These are phyloP conservation scores for Hansfordia pulvinata DNA, from an alignment of 2,329 filamentous ascomycete genomes.

Conservation along the genomic window DNA sequence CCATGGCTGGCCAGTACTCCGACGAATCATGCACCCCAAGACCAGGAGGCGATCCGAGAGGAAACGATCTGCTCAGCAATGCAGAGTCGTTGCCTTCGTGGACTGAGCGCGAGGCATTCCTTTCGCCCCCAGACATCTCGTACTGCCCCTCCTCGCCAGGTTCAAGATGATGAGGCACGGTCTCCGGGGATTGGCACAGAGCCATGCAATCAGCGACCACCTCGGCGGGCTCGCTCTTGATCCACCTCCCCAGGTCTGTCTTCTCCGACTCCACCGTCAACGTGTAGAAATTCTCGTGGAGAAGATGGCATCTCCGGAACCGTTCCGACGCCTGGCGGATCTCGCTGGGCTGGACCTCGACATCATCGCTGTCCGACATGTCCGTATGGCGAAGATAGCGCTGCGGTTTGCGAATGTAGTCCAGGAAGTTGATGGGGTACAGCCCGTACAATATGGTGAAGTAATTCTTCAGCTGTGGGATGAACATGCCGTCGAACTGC, in stretches of 20 bases:
- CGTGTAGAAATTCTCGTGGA: conserved; percentile 77
- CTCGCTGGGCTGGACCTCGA: conserved; percentile 66
- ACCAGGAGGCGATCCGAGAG: conserved; percentile 31
- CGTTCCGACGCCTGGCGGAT: conserved; percentile 64
- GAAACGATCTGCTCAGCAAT: conserved; percentile 24
- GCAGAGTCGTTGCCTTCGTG: conserved; percentile 21
- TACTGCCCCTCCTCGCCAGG: conserved; percentile 10
- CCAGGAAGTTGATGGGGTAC: conserved; percentile 77
- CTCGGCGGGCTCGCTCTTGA: conserved; percentile 67
- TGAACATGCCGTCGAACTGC: conserved; percentile 45
- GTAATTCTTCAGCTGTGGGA: conserved; percentile 58
- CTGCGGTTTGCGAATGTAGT: conserved; percentile 72
- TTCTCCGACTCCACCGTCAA: conserved; percentile 70
- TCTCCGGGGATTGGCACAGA: conserved; percentile 31
- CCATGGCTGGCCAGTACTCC: no score
- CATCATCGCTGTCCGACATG: conserved; percentile 54
- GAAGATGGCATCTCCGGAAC: conserved; percentile 57
- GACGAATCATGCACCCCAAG: no score
- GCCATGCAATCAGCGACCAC: conserved; percentile 69
- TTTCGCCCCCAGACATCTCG: no score
- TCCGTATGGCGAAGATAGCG: conserved; percentile 64
- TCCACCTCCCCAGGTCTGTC: conserved; percentile 62
- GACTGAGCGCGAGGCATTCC: conserved; percentile 9
- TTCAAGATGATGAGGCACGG: conserved; percentile 5
- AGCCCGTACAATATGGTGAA: conserved; percentile 75